These are phyloP conservation scores for Pythium brachiatum DNA, from an alignment of 352 stramenopile species.

Conservation along the genomic window DNA sequence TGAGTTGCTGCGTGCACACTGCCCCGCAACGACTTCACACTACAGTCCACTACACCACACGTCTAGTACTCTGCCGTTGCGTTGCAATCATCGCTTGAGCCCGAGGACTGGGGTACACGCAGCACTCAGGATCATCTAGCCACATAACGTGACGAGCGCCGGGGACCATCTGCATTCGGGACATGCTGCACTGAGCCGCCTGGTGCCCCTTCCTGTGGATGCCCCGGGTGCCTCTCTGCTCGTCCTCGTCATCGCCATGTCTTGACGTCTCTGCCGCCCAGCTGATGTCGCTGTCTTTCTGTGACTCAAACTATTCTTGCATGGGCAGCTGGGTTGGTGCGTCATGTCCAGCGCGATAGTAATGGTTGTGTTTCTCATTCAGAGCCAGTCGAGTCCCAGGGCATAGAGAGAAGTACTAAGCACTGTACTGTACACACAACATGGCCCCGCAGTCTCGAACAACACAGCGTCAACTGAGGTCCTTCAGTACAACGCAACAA, in stretches of 20 bases:
- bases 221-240: background rate
- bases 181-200: background rate
- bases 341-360: background rate
- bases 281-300: background rate
- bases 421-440: no score
- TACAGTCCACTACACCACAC: no score
- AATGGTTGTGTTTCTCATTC: background rate
- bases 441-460: background rate
- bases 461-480: no score
- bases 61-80: background rate
- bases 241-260: background rate
- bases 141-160: background rate
- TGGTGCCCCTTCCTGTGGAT: no score
- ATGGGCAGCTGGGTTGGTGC: background rate
- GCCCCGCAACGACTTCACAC: background rate
- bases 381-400: background rate
- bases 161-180: background rate
- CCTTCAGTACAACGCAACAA: no score
- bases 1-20: background rate
- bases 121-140: no score
- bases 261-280: background rate
- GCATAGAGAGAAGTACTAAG: no score
- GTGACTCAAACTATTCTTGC: background rate
- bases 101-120: no score
- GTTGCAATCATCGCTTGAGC: background rate